Evolutionary conservation across 192 early-diverging fungal genomes (phyloP), one percentile per base, ranked within the genome.

Genomic region (Rhizophagus sp.): DNA sequence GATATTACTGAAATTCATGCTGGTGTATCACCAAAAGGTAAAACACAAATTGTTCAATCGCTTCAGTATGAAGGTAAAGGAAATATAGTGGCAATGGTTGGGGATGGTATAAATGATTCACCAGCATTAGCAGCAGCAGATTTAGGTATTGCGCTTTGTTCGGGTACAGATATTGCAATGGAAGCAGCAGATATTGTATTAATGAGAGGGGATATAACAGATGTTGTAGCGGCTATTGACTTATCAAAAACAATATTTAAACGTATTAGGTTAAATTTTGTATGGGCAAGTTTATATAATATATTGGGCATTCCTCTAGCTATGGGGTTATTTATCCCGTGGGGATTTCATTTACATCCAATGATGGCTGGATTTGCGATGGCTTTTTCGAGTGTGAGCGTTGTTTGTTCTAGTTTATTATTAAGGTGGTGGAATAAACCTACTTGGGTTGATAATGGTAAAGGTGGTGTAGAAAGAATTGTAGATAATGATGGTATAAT

Each of bases 91-190:
- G 97, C 97, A 7, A 96, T 99, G 95, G 93, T 98, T 2, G 97
- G 97, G 17, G 97, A 99, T 82, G 97, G 97, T 50, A 92, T 97
- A 81, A 99, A 99, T 77, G 97, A 99, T 78, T 95, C 96, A 10
- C 96, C 96, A 25, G 94, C 95, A 11, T 83, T 99, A 72, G 97
- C 95, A 0, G 89, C 90, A 11, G 88, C 94, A 11, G 91, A 98
- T 78, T 84, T 99, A 17, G 97, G 97, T 1, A 94, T 99, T 80
- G 95, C 96, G 0, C 83, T 98, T 34, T 92, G 90, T 74, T 94
- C 93, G 1, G 97, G 96, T 6, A 96, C 97, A 0, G 97, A 99
- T 84, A 95, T 99, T 64, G 97, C 97, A 0, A 93, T 98, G 87
- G 96, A 97, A 79, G 96, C 97, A 4, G 97, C 97, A 0, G 88